phyloP scores from a whole-genome alignment of 345 rosid species.

The Euclidium syriacum region DNA sequence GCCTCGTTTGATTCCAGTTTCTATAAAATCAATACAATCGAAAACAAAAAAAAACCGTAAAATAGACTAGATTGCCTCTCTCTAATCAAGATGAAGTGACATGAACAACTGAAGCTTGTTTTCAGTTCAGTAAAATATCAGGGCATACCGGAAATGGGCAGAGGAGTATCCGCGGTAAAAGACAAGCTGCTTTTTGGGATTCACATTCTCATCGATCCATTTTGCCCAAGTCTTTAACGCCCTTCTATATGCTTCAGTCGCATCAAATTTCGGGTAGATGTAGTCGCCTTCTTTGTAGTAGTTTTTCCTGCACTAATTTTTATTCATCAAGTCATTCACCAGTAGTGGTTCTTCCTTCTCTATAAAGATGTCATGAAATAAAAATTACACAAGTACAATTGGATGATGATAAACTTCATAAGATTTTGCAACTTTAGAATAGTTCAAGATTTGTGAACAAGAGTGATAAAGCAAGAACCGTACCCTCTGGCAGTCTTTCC shows the following conservation, averaged over 20 bases:
- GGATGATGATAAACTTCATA: background rate
- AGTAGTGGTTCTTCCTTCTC: background rate
- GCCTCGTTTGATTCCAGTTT: too few relatives aligned
- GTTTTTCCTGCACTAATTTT: conserved; percentile 61
- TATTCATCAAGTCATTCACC: conserved; percentile 10
- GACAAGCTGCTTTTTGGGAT: conserved; percentile 58
- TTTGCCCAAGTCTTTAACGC: conserved; percentile 83
- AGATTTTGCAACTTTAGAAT: background rate
- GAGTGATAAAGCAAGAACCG: conserved; percentile 9
- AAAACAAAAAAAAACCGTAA: background rate
- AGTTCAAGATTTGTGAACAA: background rate
- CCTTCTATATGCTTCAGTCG: conserved; percentile 80
- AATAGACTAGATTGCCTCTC: background rate
- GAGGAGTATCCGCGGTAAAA: conserved; percentile 94
- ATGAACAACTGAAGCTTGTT: background rate
- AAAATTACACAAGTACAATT: background rate
- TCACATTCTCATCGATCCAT: conserved; percentile 61
- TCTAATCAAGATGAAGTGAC: conserved; percentile 7
- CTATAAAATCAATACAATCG: too few relatives aligned
- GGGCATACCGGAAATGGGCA: conserved; percentile 78
- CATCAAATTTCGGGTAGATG: conserved; percentile 72
- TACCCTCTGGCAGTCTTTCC: conserved; percentile 97
- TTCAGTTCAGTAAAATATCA: background rate
- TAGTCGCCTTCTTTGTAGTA: conserved; percentile 91
- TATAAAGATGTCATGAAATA: background rate